Evolutionary conservation across 257 asterid genomes (phyloP), one percentile per base, ranked within the genome.

Genomic region (Coffea eugenioides): DNA sequence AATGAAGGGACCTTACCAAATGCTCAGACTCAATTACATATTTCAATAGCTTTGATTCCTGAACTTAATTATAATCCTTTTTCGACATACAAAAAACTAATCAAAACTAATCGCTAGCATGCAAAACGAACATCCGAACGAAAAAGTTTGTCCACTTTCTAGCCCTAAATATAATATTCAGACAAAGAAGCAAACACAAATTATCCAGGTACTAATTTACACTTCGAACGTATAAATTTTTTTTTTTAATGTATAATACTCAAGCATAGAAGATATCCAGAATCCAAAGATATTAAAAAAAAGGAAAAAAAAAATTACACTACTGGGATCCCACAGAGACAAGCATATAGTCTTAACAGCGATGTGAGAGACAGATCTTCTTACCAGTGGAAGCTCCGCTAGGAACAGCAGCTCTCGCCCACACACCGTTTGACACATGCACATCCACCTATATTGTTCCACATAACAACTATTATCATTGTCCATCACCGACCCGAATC

Each of bases 341-440:
- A 39, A 39, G 43, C 43, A 39, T 39, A 0, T 39, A 39, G 43
- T 4, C 43, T 39, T 0, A 39, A 39, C 4, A 39, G 43, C 43
- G 43, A 39, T 39, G 43, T 39, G 43, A 43, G 80, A 52, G 86
- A 84, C 43, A 39, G 43, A 39, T 39, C 43, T 39, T 82, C 85
- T 85, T 85, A 94, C 98, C 98, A 0, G 98, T 94, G 72, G 98
- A 94, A 83, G 98, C 98, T 48, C 98, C 98, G 49, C 98, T 94
- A 12, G 97, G 97, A 79, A 92, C 98, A 76, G 98, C 97, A 43
- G 97, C 98, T 87, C 98, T 91, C 6, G 94, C 93, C 20, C 67
- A 85, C 45, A 73, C 3, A 66, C 94, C 97, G 71, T 89, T 86
- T 12, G 97, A 88, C 18, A 88, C 86, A 85, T 36, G 80, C 21